These are phyloP conservation scores for Lactifluus subvellereus DNA, from an alignment of 768 basidiomycete genomes.

Conservation along the genomic window DNA sequence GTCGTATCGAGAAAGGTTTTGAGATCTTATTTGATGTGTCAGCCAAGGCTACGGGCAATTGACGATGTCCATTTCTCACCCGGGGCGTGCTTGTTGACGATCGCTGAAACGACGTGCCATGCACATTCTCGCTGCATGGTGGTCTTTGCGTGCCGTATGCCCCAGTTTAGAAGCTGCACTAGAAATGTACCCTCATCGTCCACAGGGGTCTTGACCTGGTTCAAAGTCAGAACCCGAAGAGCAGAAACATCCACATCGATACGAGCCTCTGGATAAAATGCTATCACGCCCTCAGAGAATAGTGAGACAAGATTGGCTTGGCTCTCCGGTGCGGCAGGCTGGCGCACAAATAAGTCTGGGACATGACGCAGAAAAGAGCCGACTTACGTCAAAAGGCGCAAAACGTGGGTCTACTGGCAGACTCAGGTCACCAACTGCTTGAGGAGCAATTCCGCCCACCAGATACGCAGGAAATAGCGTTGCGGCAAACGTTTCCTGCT, in stretches of 20 bases:
- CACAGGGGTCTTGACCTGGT: constrained; percentile 49
- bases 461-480: constrained; percentile 51
- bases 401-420: constrained; percentile 38
- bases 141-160: constrained; percentile 42
- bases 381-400: constrained; percentile 47
- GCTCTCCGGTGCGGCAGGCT: constrained; percentile 39
- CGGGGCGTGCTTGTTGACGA: constrained; percentile 74
- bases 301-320: constrained; percentile 64
- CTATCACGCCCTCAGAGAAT: constrained; percentile 59
- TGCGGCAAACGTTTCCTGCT: constrained; percentile 54
- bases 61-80: constrained; percentile 39
- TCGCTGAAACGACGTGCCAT: constrained; percentile 52
- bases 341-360: neutral
- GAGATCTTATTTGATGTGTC: constrained; percentile 37
- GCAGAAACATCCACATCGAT: neutral
- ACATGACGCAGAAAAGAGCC: neutral
- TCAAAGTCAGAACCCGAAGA: constrained; percentile 10
- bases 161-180: constrained; percentile 53
- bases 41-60: neutral
- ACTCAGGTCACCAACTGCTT: constrained; percentile 54
- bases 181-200: constrained; percentile 47
- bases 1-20: constrained; percentile 39
- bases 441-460: constrained; percentile 43
- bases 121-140: constrained; percentile 50
- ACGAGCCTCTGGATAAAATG: constrained; percentile 59